A percentile compares a stretch with the other conserved stretches of the same genome.
Evolutionary conservation across 2,329 filamentous ascomycete species (phyloP).

Genomic region (Arthrocladium fulminans): DNA sequence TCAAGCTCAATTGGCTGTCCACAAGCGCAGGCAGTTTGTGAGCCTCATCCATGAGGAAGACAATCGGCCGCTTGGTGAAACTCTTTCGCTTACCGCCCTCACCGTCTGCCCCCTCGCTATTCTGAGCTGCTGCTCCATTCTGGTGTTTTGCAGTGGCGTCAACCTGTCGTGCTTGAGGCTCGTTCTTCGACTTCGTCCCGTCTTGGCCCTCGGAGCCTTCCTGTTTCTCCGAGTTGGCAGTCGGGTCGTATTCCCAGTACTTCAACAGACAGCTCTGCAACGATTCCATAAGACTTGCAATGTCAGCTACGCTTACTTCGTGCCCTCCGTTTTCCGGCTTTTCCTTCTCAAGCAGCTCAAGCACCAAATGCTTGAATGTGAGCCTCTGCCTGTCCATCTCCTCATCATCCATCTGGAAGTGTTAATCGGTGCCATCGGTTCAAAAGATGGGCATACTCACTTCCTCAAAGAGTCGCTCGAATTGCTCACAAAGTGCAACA

Average conservation of each 20-base stretch:
- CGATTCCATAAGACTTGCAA: conserved; percentile 8
- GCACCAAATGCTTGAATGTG: conserved; percentile 5
- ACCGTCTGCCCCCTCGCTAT: not conserved
- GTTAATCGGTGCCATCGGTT: not conserved
- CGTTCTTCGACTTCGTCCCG: not conserved
- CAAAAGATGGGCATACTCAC: not conserved
- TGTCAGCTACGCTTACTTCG: conserved; percentile 5
- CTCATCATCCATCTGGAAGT: conserved; percentile 6
- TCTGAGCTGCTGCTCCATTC: not conserved
- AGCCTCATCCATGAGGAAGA: conserved; percentile 9
- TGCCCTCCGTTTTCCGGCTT: not conserved
- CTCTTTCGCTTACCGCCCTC: not conserved
- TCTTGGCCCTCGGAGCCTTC: conserved; percentile 1
- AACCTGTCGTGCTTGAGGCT: not conserved
- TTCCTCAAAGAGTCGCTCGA: conserved; percentile 7
- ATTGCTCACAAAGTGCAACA: conserved; percentile 7
- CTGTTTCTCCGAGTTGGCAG: not conserved
- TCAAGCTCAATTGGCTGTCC: conserved; percentile 6
- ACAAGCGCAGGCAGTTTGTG: conserved; percentile 9
- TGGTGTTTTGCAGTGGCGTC: not conserved
- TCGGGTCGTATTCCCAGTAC: conserved; percentile 10
- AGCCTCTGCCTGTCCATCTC: conserved; percentile 10
- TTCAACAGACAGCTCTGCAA: conserved; percentile 6
- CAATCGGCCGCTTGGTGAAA: conserved; percentile 8
- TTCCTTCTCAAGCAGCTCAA: conserved; percentile 4